Percentiles rank a stretch among this genome's conserved stretches.
These are phyloP conservation scores for Pseudocercospora macadamiae DNA, from an alignment of 2,329 filamentous ascomycete species.

Conservation along the genomic window DNA sequence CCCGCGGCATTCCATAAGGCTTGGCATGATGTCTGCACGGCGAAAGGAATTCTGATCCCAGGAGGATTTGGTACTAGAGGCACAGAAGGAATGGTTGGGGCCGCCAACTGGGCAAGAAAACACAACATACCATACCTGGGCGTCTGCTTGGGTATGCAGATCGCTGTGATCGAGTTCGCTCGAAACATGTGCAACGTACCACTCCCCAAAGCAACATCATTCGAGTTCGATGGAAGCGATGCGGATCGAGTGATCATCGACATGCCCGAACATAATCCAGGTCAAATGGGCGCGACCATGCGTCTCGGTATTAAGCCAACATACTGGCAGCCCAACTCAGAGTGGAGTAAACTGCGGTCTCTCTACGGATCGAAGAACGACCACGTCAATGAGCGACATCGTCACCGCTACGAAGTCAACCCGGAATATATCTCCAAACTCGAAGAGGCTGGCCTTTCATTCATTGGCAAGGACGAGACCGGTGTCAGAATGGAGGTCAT, in stretches of 20 bases:
- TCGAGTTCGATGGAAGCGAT: slow-evolving; percentile 62
- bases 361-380: slow-evolving; percentile 64
- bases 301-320: slow-evolving; percentile 75
- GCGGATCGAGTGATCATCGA: slow-evolving; percentile 76
- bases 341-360: slow-evolving; percentile 77
- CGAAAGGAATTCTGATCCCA: slow-evolving; percentile 68
- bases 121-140: slow-evolving; percentile 82
- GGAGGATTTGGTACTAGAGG: slow-evolving; percentile 83
- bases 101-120: slow-evolving; percentile 83
- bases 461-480: slow-evolving; percentile 78
- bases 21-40: slow-evolving; percentile 77
- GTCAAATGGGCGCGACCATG: slow-evolving; percentile 85
- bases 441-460: slow-evolving; percentile 69
- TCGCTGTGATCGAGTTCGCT: slow-evolving; percentile 87
- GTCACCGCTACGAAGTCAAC: slow-evolving; percentile 91
- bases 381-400: slow-evolving; percentile 70
- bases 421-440: slow-evolving; percentile 72
- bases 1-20: slow-evolving; percentile 76
- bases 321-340: slow-evolving; percentile 72
- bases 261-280: slow-evolving; percentile 85
- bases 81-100: slow-evolving; percentile 86
- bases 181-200: slow-evolving; percentile 70
- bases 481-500: slow-evolving; percentile 81
- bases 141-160: slow-evolving; percentile 89
- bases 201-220: slow-evolving; percentile 55